Conservation (phyloP, 306 rosid species). For the apple (Malus domestica) region ASM211411v1 NC_041803.1:48239501-48240000, state of each 20-base stretch:
- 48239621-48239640: background rate
- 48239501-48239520: background rate
- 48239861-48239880: slow-evolving; percentile 97
- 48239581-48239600: background rate
- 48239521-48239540: background rate
- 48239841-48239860: slow-evolving; percentile 98
- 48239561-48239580: background rate
- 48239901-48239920: background rate
- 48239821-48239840: slow-evolving; percentile 96
- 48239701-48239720: background rate
- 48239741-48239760: background rate
- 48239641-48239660: background rate
- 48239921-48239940: background rate
- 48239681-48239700: background rate
- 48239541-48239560: background rate
- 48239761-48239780: slow-evolving; percentile 34
- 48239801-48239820: slow-evolving; percentile 98
- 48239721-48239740: background rate
- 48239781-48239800: slow-evolving; percentile 99
- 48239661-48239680: background rate
- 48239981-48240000: background rate
- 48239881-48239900: slow-evolving; percentile 61
- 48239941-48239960: background rate
- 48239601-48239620: background rate
- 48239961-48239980: background rate